A percentile compares a stretch with the other conserved stretches of the same genome.
phyloP scores from a whole-genome alignment of 768 basidiomycete species.

The Kwoniella bestiolae region DNA sequence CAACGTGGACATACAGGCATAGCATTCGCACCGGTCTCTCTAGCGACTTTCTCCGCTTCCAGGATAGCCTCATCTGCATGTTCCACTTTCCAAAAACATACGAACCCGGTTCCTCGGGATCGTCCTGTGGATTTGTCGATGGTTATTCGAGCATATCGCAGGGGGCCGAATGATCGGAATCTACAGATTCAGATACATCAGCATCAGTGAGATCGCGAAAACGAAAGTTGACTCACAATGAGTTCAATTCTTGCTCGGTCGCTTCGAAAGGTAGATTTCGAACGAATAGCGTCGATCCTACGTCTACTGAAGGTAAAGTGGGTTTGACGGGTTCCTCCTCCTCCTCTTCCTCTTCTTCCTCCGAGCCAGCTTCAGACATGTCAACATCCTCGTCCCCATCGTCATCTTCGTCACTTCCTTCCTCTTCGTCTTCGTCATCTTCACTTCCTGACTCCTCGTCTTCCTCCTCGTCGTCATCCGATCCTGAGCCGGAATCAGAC shows the following conservation, averaged over 20 bases:
- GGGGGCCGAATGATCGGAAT: constrained; percentile 86
- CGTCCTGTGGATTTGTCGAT: constrained; percentile 80
- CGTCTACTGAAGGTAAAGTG: constrained; percentile 76
- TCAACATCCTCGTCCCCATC: constrained; percentile 39
- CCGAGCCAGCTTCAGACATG: constrained; percentile 38
- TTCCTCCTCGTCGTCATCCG: constrained; percentile 45
- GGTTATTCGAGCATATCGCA: constrained; percentile 90
- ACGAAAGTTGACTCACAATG: constrained; percentile 65
- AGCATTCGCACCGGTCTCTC: constrained; percentile 55
- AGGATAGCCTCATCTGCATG: constrained; percentile 84
- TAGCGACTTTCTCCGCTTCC: constrained; percentile 66
- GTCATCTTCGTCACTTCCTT: constrained; percentile 62
- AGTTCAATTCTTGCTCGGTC: constrained; percentile 88
- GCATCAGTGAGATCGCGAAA: not conserved
- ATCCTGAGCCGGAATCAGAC: constrained; percentile 45
- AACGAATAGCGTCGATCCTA: constrained; percentile 89
- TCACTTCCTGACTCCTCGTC: constrained; percentile 23
- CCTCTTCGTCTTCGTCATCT: constrained; percentile 50
- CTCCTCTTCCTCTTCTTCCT: constrained; percentile 55
- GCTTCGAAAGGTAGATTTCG: constrained; percentile 91
- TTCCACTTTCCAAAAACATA: constrained; percentile 92
- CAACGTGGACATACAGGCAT: constrained; percentile 46
- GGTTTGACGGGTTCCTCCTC: constrained; percentile 63
- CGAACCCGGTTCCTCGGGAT: constrained; percentile 93
- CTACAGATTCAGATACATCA: constrained; percentile 61